A percentile compares a stretch with the other conserved stretches of the same genome.
Evolutionary conservation across 352 stramenopile species (phyloP).

Genomic region (Phytophthora hybrid): DNA sequence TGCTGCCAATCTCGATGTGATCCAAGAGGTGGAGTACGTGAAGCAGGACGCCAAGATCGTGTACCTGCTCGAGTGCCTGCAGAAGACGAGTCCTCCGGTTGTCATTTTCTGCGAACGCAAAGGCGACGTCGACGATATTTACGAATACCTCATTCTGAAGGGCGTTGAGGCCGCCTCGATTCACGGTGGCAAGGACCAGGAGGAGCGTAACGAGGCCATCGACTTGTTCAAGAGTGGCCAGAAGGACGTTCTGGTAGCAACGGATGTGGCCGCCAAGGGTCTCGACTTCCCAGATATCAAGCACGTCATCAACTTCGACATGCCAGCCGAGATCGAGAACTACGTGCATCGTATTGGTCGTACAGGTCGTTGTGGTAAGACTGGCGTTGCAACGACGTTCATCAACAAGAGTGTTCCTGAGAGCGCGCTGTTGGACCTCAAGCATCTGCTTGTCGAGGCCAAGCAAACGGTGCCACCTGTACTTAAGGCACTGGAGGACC

Average conservation of each 20-base stretch:
- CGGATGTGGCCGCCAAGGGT: slow-evolving; percentile 98
- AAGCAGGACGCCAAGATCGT: slow-evolving; percentile 99
- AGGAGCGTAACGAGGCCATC: slow-evolving; percentile 98
- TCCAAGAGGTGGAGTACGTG: slow-evolving; percentile 99
- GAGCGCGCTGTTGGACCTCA: slow-evolving; percentile 98
- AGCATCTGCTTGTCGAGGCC: slow-evolving; percentile 98
- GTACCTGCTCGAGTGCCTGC: slow-evolving; percentile 98
- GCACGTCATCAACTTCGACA: slow-evolving; percentile 99
- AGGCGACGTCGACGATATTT: slow-evolving; percentile 98
- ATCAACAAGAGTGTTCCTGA: slow-evolving; percentile 98
- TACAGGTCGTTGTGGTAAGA: slow-evolving; percentile 98
- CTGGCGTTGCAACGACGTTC: slow-evolving; percentile 98
- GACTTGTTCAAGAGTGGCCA: slow-evolving; percentile 92
- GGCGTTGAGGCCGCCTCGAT: slow-evolving; percentile 96
- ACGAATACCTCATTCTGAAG: slow-evolving; percentile 99
- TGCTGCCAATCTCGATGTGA: slow-evolving; percentile 98
- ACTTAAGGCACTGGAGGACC: slow-evolving; percentile 98
- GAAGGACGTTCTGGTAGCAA: slow-evolving; percentile 99
- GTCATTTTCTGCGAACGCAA: slow-evolving; percentile 99
- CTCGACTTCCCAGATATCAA: slow-evolving; percentile 99
- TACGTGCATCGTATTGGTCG: slow-evolving; percentile 99
- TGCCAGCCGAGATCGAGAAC: slow-evolving; percentile 99
- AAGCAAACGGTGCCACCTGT: slow-evolving; percentile 98
- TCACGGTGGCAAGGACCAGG: slow-evolving; percentile 98
- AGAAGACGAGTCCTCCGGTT: slow-evolving; percentile 98